These are phyloP conservation scores for Ganoderma meredithae DNA, from an alignment of 1,284 basidiomycete genomes.

Conservation along the genomic window DNA sequence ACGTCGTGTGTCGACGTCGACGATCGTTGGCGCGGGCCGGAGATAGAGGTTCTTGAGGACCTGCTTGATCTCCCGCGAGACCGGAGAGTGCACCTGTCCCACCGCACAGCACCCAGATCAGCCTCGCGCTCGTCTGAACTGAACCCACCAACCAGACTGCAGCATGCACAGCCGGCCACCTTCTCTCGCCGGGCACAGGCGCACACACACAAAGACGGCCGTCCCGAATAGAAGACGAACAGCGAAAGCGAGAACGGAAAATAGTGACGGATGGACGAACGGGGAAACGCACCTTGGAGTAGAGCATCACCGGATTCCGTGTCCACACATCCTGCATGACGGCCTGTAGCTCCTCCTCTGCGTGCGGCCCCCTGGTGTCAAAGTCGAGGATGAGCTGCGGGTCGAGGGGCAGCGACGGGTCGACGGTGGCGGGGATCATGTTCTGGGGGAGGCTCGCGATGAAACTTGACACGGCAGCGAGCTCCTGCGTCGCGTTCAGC, in stretches of 20 bases:
- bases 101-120: not conserved
- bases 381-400: conserved; percentile 86
- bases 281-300: conserved; percentile 67
- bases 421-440: conserved; percentile 72
- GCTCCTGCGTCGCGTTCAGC: conserved; percentile 68
- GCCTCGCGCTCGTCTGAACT: conserved; percentile 7
- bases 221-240: not conserved
- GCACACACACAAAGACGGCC: not conserved
- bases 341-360: conserved; percentile 47
- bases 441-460: conserved; percentile 83
- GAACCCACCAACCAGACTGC: not conserved
- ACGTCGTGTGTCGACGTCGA: conserved; percentile 79
- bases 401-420: conserved; percentile 74
- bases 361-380: conserved; percentile 64
- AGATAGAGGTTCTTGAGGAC: conserved; percentile 68
- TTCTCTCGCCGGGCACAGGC: not conserved
- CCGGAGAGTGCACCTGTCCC: conserved; percentile 63
- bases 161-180: not conserved
- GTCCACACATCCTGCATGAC: conserved; percentile 60
- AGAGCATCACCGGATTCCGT: conserved; percentile 80
- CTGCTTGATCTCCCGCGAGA: conserved; percentile 72
- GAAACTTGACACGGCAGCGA: conserved; percentile 81
- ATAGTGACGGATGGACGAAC: not conserved
- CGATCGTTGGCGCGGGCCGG: conserved; percentile 69
- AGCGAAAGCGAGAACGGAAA: conserved; percentile 7